These are phyloP conservation scores for Botrytis hyacinthi DNA, from an alignment of 2,329 filamentous ascomycete species.

Conservation along the genomic window DNA sequence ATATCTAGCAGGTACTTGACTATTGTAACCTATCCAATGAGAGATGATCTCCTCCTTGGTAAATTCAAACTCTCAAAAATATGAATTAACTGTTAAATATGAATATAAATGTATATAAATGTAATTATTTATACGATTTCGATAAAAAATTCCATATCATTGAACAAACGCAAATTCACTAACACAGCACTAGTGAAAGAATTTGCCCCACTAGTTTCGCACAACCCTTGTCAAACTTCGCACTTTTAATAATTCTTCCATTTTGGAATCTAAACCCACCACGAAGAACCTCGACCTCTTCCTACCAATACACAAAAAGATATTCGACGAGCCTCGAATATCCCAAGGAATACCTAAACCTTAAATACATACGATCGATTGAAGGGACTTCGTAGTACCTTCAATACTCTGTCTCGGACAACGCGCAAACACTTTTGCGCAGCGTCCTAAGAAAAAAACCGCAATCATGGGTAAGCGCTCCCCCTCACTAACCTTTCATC, in stretches of 20 bases:
- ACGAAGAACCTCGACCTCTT: slow-evolving; percentile 18
- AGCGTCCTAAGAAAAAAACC: slow-evolving; percentile 45
- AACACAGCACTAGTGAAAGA: background rate
- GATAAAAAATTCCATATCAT: background rate
- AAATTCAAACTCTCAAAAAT: background rate
- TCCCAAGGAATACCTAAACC: background rate
- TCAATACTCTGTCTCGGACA: slow-evolving; percentile 30
- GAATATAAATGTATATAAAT: background rate
- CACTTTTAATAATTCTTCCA: slow-evolving; percentile 17
- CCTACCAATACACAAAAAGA: slow-evolving; percentile 10
- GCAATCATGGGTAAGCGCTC: slow-evolving; percentile 60
- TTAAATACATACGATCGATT: slow-evolving; percentile 16
- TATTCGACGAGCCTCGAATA: slow-evolving; percentile 20
- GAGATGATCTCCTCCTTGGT: background rate
- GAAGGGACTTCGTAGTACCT: slow-evolving; percentile 32
- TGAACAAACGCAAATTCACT: background rate
- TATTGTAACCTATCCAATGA: background rate
- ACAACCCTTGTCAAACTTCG: slow-evolving; percentile 19
- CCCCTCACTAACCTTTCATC: slow-evolving; percentile 24
- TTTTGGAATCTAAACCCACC: slow-evolving; percentile 15
- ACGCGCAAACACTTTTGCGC: slow-evolving; percentile 43
- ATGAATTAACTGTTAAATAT: background rate
- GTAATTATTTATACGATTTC: background rate
- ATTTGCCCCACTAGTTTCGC: slow-evolving; percentile 19
- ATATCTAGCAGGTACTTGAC: background rate